These are phyloP conservation scores for Monosporozyma servazzii DNA, from an alignment of 805 yeast species.

Conservation along the genomic window DNA sequence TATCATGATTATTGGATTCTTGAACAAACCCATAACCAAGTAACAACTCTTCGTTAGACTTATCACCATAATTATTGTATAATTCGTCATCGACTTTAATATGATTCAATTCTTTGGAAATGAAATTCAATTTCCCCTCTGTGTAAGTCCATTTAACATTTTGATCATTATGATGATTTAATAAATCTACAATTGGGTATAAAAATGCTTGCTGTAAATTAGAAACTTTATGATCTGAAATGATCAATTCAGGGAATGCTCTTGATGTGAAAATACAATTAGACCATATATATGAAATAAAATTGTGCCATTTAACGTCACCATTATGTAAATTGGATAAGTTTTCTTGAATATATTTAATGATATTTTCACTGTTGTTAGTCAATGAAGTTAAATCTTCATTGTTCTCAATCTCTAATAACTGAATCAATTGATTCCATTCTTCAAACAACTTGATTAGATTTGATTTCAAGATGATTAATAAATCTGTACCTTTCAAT, in stretches of 20 bases:
- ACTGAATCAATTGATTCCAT: slow-evolving; percentile 35
- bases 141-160: slow-evolving; percentile 53
- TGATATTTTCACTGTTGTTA: slow-evolving; percentile 2
- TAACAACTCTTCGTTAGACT: slow-evolving; percentile 74
- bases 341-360: slow-evolving; percentile 3
- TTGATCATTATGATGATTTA: slow-evolving; percentile 60
- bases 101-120: slow-evolving; percentile 24
- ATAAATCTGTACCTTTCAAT: slow-evolving; percentile 63
- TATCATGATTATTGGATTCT: slow-evolving; percentile 47
- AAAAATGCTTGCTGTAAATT: slow-evolving; percentile 54
- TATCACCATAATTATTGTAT: slow-evolving; percentile 79
- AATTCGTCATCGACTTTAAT: slow-evolving; percentile 39
- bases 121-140: slow-evolving; percentile 34
- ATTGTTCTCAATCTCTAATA: slow-evolving; percentile 1
- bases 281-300: slow-evolving; percentile 70
- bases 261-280: slow-evolving; percentile 60
- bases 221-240: slow-evolving; percentile 21
- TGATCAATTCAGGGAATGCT: slow-evolving; percentile 68
- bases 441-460: slow-evolving; percentile 43
- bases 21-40: slow-evolving; percentile 75
- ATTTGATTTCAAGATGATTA: slow-evolving; percentile 42
- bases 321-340: slow-evolving; percentile 4
- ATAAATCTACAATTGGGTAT: slow-evolving; percentile 66
- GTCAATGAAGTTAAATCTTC: not conserved
- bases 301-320: slow-evolving; percentile 47